Evolutionary conservation across 495 filamentous ascomycete species (phyloP).

Genomic region (Cryomyces minteri): DNA sequence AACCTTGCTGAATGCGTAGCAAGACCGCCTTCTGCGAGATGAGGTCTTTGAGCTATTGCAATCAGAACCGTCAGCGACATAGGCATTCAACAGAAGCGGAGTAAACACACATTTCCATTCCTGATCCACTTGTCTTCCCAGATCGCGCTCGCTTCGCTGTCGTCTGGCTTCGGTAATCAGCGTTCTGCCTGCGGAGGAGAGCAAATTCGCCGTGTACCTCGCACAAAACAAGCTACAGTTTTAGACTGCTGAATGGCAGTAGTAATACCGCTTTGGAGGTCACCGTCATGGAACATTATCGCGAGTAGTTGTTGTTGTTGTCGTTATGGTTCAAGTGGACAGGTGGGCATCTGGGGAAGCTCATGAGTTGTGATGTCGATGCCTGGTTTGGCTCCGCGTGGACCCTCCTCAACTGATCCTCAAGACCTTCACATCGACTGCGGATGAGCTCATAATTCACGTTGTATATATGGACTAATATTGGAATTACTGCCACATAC

Average conservation of each 20-base stretch:
- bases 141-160: constrained; percentile 36
- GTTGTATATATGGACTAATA: too few relatives aligned
- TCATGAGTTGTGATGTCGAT: too few relatives aligned
- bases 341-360: too few relatives aligned
- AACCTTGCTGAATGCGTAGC: constrained; percentile 48
- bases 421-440: too few relatives aligned
- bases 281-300: constrained; percentile 62
- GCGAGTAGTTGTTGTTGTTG: background rate
- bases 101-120: constrained; percentile 32
- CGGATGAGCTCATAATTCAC: too few relatives aligned
- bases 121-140: constrained; percentile 70
- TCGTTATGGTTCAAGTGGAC: too few relatives aligned
- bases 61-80: too few relatives aligned
- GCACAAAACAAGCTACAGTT: constrained; percentile 50
- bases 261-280: constrained; percentile 59
- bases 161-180: constrained; percentile 28
- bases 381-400: too few relatives aligned
- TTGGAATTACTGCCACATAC: too few relatives aligned
- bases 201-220: constrained; percentile 22
- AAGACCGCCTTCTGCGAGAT: constrained; percentile 41
- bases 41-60: constrained; percentile 22
- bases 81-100: too few relatives aligned
- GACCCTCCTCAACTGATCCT: too few relatives aligned
- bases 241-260: constrained; percentile 48
- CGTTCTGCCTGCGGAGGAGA: background rate